Evolutionary conservation across 2,329 filamentous ascomycete genomes (phyloP).

Genomic region (Calonectria fujianensis): DNA sequence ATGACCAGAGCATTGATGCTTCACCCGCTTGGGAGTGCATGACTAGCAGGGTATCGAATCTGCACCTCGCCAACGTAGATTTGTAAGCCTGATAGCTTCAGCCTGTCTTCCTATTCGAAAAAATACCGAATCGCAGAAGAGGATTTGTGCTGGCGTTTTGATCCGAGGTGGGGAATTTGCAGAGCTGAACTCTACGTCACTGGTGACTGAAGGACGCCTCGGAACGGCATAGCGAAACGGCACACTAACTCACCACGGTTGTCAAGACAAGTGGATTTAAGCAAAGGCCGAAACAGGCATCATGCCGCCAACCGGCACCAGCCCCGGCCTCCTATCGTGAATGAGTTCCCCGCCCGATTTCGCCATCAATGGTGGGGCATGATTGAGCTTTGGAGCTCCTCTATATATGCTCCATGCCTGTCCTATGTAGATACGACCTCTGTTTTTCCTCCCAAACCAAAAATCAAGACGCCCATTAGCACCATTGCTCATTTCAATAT

Average conservation of each 20-base stretch:
- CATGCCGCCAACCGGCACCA: constrained; percentile 24
- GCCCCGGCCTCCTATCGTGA: constrained; percentile 18
- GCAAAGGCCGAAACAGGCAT: constrained; percentile 29
- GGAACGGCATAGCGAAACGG: constrained; percentile 9
- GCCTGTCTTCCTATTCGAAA: no score
- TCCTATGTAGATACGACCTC: neutral
- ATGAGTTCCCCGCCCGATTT: constrained; percentile 30
- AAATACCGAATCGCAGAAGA: constrained; percentile 3
- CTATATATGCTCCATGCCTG: constrained; percentile 14
- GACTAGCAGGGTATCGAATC: neutral
- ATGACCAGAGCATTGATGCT: neutral
- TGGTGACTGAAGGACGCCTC: constrained; percentile 16
- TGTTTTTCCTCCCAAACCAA: neutral
- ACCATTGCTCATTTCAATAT: constrained; percentile 59
- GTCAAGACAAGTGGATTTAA: constrained; percentile 28
- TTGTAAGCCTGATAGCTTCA: constrained; percentile 1
- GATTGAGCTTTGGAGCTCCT: constrained; percentile 5
- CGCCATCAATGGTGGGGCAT: constrained; percentile 27
- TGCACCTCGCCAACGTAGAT: no score
- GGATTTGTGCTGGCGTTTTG: neutral
- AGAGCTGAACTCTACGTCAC: constrained; percentile 24
- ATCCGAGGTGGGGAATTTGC: neutral
- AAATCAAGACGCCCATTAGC: neutral
- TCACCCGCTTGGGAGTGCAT: neutral
- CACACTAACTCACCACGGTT: constrained; percentile 20